A percentile compares a stretch with the other conserved stretches of the same genome.
These are phyloP conservation scores for Gossypium davidsonii DNA, from an alignment of 441 rosid species.

Conservation along the genomic window DNA sequence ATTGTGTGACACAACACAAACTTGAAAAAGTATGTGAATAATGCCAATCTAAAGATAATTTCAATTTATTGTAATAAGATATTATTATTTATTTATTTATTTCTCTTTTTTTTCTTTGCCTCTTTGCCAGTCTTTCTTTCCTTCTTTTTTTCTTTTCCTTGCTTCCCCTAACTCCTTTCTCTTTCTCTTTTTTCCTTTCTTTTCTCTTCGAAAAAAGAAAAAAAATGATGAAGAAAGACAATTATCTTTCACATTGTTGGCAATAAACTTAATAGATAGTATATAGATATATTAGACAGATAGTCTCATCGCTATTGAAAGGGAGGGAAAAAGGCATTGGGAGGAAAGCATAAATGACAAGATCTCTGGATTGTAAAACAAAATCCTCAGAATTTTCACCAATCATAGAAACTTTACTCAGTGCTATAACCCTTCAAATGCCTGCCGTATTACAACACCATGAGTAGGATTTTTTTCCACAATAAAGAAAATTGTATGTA, in stretches of 20 bases:
- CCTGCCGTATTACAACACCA: not conserved
- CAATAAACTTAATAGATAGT: too few relatives aligned
- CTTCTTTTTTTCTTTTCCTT: not conserved
- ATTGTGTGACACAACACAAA: not conserved
- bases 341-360: not conserved
- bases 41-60: not conserved
- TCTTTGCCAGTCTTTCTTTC: not conserved
- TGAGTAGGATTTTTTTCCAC: not conserved
- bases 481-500: not conserved
- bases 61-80: too few relatives aligned
- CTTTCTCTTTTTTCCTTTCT: not conserved
- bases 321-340: not conserved
- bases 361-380: not conserved
- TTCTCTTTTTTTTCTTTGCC: too few relatives aligned
- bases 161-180: not conserved
- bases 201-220: not conserved
- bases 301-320: not conserved
- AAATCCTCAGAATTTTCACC: not conserved
- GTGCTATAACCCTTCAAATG: not conserved
- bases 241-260: not conserved
- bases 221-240: not conserved
- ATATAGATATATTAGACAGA: not conserved
- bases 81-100: too few relatives aligned
- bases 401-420: not conserved
- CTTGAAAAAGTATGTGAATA: not conserved